phyloP scores from a whole-genome alignment of 2,329 filamentous ascomycete species.

The Orbilia brochopaga region DNA sequence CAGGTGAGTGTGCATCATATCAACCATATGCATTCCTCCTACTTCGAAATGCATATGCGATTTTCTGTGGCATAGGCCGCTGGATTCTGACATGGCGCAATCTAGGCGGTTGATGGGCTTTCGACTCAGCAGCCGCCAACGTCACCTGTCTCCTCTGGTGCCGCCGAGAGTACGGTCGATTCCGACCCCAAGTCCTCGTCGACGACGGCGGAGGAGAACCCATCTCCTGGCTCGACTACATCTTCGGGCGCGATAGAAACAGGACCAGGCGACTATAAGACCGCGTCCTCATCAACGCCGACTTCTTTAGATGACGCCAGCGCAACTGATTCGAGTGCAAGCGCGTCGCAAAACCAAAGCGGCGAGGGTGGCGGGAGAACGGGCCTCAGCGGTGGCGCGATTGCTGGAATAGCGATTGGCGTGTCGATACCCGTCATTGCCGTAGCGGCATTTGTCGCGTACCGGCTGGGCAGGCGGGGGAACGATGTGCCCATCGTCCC shows the following conservation, averaged over 20 bases:
- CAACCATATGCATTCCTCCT: no score
- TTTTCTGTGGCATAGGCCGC: no score
- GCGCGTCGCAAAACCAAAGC: not conserved
- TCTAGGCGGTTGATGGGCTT: no score
- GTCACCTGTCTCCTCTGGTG: no score
- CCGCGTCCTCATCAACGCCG: not conserved
- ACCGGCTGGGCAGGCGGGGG: slow-evolving; percentile 21
- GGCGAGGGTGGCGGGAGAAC: not conserved
- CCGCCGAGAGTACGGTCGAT: no score
- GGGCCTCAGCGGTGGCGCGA: slow-evolving; percentile 24
- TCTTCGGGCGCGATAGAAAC: slow-evolving; percentile 18
- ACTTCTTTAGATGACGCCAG: not conserved
- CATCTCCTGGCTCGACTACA: slow-evolving; percentile 34
- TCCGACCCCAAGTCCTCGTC: not conserved
- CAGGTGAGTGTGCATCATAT: slow-evolving; percentile 4
- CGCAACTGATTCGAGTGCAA: slow-evolving; percentile 3
- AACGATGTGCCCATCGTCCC: slow-evolving; percentile 31
- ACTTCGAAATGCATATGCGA: not conserved
- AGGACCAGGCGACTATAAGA: not conserved
- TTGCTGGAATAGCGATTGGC: slow-evolving; percentile 39
- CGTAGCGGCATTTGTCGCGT: slow-evolving; percentile 26
- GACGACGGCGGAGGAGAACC: not conserved
- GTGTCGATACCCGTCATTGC: slow-evolving; percentile 33
- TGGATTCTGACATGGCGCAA: no score
- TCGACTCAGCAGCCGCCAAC: no score